phyloP scores from a whole-genome alignment of 1,284 basidiomycete genomes.

The Mycocalia duriaeana region DNA sequence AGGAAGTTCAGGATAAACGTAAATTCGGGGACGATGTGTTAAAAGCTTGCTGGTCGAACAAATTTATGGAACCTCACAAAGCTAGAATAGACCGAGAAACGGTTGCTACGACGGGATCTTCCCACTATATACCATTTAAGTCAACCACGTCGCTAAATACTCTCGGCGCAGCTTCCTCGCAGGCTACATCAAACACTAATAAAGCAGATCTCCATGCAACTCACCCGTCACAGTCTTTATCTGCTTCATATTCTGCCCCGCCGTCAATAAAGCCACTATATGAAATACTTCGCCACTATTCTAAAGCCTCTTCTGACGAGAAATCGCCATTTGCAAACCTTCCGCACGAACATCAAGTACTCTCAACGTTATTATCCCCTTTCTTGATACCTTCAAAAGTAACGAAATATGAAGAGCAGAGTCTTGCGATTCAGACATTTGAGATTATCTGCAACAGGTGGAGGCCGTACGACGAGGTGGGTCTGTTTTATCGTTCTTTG shows the following conservation, averaged over 20 bases:
- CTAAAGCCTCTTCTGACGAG: constrained; percentile 28
- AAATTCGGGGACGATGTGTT: constrained; percentile 47
- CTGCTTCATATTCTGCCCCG: constrained; percentile 15
- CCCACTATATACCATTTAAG: constrained; percentile 47
- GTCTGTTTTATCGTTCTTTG: constrained; percentile 15
- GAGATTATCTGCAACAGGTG: constrained; percentile 53
- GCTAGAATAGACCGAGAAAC: constrained; percentile 15
- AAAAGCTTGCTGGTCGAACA: constrained; percentile 44
- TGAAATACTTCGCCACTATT: constrained; percentile 37
- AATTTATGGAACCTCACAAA: constrained; percentile 26
- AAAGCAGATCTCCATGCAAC: constrained; percentile 32
- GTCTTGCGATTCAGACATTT: constrained; percentile 56
- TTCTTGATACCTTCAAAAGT: constrained; percentile 40
- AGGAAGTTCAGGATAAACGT: constrained; percentile 41
- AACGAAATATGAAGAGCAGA: constrained; percentile 44
- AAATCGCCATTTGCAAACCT: constrained; percentile 27
- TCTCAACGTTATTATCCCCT: constrained; percentile 52
- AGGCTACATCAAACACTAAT: constrained; percentile 20
- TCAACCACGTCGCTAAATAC: constrained; percentile 34
- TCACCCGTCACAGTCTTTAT: constrained; percentile 33
- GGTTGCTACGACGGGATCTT: constrained; percentile 30
- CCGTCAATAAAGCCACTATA: constrained; percentile 37
- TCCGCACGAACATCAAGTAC: constrained; percentile 53
- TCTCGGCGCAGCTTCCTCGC: constrained; percentile 16
- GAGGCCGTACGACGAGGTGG: constrained; percentile 46